Conservation (phyloP, 1,139 yeast genomes). For the Kurtzmaniella quercitrusa region DNA sequence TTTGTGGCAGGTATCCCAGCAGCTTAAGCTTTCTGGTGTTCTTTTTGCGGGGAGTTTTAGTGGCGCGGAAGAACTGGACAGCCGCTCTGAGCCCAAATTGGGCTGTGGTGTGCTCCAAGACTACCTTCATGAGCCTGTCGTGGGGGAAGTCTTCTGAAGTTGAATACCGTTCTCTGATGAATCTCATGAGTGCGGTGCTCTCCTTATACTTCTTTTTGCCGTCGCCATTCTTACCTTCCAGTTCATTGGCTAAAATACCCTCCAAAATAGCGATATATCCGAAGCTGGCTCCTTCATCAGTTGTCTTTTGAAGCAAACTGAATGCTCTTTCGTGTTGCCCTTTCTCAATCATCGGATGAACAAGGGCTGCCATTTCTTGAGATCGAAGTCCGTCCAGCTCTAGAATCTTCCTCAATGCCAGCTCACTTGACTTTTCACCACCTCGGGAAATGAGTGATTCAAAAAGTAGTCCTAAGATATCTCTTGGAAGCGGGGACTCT, state of each 20-base stretch:
- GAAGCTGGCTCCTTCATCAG: not conserved
- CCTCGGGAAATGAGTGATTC: slow-evolving; percentile 24
- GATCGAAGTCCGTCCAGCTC: slow-evolving; percentile 21
- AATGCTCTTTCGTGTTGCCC: slow-evolving; percentile 21
- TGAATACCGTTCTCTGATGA: slow-evolving; percentile 9
- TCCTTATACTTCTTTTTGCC: too few species aligned
- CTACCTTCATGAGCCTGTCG: not conserved
- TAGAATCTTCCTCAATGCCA: slow-evolving; percentile 26
- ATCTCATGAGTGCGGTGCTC: not conserved
- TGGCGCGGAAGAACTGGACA: not conserved
- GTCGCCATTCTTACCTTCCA: not conserved
- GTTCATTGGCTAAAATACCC: not conserved
- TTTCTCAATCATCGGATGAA: slow-evolving; percentile 22
- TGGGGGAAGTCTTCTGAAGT: not conserved
- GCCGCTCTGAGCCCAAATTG: not conserved
- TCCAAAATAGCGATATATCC: not conserved
- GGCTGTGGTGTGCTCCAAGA: not conserved
- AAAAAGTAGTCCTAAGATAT: slow-evolving; percentile 32
- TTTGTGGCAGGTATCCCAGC: not conserved
- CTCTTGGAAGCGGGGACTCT: slow-evolving; percentile 26
- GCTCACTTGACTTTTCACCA: slow-evolving; percentile 26
- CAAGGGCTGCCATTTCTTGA: slow-evolving; percentile 25
- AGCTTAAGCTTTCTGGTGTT: not conserved
- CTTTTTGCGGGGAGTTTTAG: not conserved
- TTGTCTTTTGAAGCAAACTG: not conserved